These are phyloP conservation scores for Claviceps arundinis DNA, from an alignment of 2,329 filamentous ascomycete genomes.

Conservation along the genomic window DNA sequence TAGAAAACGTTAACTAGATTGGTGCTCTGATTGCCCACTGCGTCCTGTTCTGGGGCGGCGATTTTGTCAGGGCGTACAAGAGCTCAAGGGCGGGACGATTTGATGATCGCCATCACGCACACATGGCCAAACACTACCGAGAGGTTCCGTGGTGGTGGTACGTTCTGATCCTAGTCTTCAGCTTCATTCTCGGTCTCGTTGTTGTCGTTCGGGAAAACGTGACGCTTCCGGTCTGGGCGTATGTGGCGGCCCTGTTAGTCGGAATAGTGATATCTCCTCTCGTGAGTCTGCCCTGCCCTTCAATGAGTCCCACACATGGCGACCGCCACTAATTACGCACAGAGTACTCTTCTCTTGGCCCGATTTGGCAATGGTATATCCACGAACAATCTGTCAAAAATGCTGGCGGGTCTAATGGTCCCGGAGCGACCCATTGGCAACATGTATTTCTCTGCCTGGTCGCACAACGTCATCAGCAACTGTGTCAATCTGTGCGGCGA, in stretches of 20 bases:
- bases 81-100: constrained; percentile 18
- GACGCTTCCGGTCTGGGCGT: constrained; percentile 23
- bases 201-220: constrained; percentile 22
- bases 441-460: constrained; percentile 47
- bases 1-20: constrained; percentile 23
- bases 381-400: constrained; percentile 37
- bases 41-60: constrained; percentile 41
- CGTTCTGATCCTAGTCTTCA: constrained; percentile 15
- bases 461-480: constrained; percentile 40
- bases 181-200: constrained; percentile 21
- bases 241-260: constrained; percentile 20
- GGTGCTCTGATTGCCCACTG: constrained; percentile 40
- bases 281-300: neutral
- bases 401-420: constrained; percentile 38
- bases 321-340: neutral
- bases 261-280: constrained; percentile 6
- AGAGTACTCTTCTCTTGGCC: constrained; percentile 39
- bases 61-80: constrained; percentile 32
- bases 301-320: no score
- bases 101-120: constrained; percentile 36
- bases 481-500: constrained; percentile 37
- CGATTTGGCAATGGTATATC: constrained; percentile 38
- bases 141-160: constrained; percentile 29
- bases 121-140: constrained; percentile 40
- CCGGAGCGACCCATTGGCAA: constrained; percentile 39